Conservation (phyloP, 495 filamentous ascomycete species). For the Aspergillus ellipticus region DNA sequence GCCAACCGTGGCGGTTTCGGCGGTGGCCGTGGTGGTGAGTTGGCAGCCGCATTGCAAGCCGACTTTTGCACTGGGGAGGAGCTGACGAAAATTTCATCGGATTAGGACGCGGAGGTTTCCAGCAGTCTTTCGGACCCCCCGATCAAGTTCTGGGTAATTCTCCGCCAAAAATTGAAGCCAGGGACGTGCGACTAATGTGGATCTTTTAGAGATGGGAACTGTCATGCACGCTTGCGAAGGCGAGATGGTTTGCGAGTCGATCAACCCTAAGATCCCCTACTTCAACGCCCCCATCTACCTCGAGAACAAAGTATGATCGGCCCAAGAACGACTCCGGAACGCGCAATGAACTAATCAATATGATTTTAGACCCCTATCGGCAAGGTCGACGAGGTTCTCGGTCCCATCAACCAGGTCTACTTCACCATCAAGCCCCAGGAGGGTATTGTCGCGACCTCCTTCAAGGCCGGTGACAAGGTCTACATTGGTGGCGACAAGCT, state of each 20-base stretch:
- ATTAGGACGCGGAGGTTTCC: slow-evolving; percentile 61
- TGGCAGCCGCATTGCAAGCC: slow-evolving; percentile 5
- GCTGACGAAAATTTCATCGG: slow-evolving; percentile 42
- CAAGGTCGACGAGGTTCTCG: slow-evolving; percentile 67
- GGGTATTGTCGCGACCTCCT: slow-evolving; percentile 89
- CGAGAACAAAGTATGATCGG: slow-evolving; percentile 78
- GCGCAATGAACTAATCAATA: slow-evolving; percentile 3
- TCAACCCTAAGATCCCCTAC: slow-evolving; percentile 93
- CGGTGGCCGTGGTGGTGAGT: slow-evolving; percentile 41
- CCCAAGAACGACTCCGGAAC: not conserved
- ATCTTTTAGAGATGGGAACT: slow-evolving; percentile 72
- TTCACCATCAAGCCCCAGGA: slow-evolving; percentile 97
- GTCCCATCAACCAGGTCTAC: slow-evolving; percentile 92
- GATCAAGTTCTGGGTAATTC: slow-evolving; percentile 59
- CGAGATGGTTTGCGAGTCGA: slow-evolving; percentile 91
- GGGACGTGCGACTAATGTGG: slow-evolving; percentile 19
- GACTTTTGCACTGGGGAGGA: slow-evolving; percentile 9
- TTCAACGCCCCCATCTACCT: slow-evolving; percentile 99
- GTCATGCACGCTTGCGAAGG: slow-evolving; percentile 94
- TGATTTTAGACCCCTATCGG: slow-evolving; percentile 50
- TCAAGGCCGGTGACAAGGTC: slow-evolving; percentile 95
- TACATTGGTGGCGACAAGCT: slow-evolving; percentile 94
- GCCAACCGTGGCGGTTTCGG: slow-evolving; percentile 50
- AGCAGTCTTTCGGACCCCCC: slow-evolving; percentile 62
- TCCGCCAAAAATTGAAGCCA: not conserved